Conservation (phyloP, 2,329 filamentous ascomycete genomes). For the Rachicladosporium sp. region DNA sequence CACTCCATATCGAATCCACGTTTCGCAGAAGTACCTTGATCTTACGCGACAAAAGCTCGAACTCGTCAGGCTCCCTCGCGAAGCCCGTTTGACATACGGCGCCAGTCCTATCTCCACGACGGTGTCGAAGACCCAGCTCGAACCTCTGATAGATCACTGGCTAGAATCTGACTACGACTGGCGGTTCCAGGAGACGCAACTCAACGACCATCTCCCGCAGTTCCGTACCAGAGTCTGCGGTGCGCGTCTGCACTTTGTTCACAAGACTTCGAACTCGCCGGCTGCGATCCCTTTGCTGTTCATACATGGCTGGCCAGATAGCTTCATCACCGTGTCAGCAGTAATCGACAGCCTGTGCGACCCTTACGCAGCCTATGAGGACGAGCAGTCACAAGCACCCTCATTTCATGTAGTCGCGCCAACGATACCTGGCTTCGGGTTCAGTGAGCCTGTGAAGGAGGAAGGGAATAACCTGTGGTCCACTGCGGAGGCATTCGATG, state of each 20-base stretch:
- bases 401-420: conserved; percentile 57
- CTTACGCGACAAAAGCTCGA: conserved; percentile 56
- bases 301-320: conserved; percentile 52
- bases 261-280: conserved; percentile 41
- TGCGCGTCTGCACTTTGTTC: conserved; percentile 51
- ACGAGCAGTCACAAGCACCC: conserved; percentile 7
- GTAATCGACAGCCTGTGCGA: conserved; percentile 44
- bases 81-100: conserved; percentile 23
- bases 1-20: conserved; percentile 23
- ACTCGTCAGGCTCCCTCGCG: conserved; percentile 52
- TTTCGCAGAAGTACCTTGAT: conserved; percentile 52
- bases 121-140: conserved; percentile 48
- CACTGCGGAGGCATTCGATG: too few relatives aligned
- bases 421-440: conserved; percentile 53
- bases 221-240: conserved; percentile 44
- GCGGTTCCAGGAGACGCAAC: conserved; percentile 44
- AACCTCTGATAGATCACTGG: conserved; percentile 48
- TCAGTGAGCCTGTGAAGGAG: conserved; percentile 49
- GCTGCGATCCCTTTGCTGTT: conserved; percentile 51
- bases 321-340: conserved; percentile 48
- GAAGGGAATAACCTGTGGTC: conserved; percentile 34
- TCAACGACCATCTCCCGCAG: conserved; percentile 50
- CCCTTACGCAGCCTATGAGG: conserved; percentile 30
- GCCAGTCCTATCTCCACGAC: conserved; percentile 1
- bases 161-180: conserved; percentile 51